Evolutionary conservation across 169 alveolate species (phyloP).

Genomic region (Theileria parva): DNA sequence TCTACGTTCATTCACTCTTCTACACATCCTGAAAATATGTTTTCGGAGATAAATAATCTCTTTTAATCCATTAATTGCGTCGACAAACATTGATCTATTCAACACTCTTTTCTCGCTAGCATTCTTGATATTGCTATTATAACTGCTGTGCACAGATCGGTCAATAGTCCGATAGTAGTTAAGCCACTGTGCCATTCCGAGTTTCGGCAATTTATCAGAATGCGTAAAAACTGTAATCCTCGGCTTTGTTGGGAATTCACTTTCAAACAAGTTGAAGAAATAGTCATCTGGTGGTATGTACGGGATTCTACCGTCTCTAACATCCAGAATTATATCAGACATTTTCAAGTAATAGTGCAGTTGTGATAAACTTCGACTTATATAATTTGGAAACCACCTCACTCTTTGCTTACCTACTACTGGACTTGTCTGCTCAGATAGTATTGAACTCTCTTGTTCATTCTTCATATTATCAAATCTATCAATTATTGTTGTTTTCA

Average conservation of each 20-base stretch:
- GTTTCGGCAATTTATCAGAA: constrained; percentile 64
- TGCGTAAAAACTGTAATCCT: constrained; percentile 71
- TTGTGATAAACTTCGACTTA: constrained; percentile 64
- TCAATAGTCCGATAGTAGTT: constrained; percentile 69
- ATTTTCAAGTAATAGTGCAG: constrained; percentile 67
- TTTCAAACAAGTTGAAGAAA: constrained; percentile 67
- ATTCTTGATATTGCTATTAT: constrained; percentile 57
- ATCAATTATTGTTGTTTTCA: constrained; percentile 33
- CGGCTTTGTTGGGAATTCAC: constrained; percentile 71
- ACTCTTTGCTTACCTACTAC: constrained; percentile 43
- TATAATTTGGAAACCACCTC: constrained; percentile 74
- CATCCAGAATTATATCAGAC: constrained; percentile 74
- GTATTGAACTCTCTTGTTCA: not conserved
- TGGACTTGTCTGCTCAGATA: not conserved
- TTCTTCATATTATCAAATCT: not conserved
- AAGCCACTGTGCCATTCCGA: constrained; percentile 76
- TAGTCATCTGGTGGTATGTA: constrained; percentile 69
- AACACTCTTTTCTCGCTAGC: constrained; percentile 46
- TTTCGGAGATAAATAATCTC: constrained; percentile 69
- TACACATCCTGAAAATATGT: constrained; percentile 64
- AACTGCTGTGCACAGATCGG: constrained; percentile 13
- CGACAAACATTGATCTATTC: constrained; percentile 72
- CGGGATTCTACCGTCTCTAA: constrained; percentile 74
- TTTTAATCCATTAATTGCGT: constrained; percentile 69
- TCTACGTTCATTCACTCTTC: constrained; percentile 60